Base-by-base conservation (phyloP, 2,329 filamentous ascomycete species). In the Scolecobasidium constrictum region DNA sequence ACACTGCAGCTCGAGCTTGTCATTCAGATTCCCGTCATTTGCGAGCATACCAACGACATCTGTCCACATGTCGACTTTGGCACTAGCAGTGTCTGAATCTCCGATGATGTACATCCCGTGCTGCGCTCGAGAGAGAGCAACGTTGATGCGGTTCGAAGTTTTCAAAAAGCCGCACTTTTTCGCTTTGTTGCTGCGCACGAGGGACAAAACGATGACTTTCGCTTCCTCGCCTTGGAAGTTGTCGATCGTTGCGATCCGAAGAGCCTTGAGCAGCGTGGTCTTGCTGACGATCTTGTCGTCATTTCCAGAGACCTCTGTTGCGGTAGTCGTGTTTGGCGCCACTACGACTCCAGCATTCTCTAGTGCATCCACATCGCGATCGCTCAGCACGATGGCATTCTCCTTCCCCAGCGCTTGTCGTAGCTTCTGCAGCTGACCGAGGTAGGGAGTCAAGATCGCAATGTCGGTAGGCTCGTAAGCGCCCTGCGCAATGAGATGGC, bases 191-290 rank as follows among this genome's bases (percentile, higher is more conserved):
- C 81, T 84, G 33, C 83, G 72, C 0, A 86, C 81, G 0, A 88
- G 63, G 0, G 78, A 83, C 0, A 87, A 64, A 3, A 88, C 64
- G 1, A 88, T 66, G 6, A 88, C 63, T 40, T 83, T 79, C 2
- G 77, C 78, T 52, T 88, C 82, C 53, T 88, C 82, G 0, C 83
- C 83, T 50, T 88, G 81, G 43, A 85, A 87, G 48, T 86, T 87
- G 55, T 85, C 80, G 0, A 86, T 72, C 0, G 79, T 86, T 0
- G 80, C 78, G 0, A 81, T 57, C 4, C 74, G 62, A 3, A 82
- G 55, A 2, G 62, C 64, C 18, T 72, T 61, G 0, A 69, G 52
- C 0, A 78, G 60, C 0, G 60, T 66, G 4, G 60, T 64, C 52
- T 68, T 72, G 17, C 50, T 46, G 43, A 49, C 15, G 5, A 18